These are phyloP conservation scores for Tolypocladium ovalisporum DNA, from an alignment of 2,329 filamentous ascomycete species.

Conservation along the genomic window DNA sequence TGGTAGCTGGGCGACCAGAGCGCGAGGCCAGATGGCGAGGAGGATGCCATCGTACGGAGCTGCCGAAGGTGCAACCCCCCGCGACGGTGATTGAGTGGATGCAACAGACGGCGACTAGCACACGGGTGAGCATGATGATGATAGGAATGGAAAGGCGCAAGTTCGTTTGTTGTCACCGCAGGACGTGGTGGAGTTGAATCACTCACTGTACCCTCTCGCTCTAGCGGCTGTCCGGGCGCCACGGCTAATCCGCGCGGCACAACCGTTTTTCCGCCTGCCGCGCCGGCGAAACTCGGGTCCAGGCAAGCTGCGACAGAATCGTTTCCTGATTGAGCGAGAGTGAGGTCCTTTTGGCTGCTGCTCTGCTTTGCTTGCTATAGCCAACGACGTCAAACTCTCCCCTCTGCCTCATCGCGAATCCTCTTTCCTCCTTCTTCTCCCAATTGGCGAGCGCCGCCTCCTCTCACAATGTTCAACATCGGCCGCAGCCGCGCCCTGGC, in stretches of 20 bases:
- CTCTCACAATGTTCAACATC: slow-evolving; percentile 70
- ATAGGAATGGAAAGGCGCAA: too few species aligned
- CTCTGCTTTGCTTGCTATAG: neutral
- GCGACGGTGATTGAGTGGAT: too few species aligned
- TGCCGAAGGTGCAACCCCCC: too few species aligned
- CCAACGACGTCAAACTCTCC: slow-evolving; percentile 3
- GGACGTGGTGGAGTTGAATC: too few species aligned
- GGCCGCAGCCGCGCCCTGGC: slow-evolving; percentile 72
- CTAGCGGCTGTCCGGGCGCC: neutral
- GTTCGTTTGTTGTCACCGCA: too few species aligned
- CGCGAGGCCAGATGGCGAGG: too few species aligned
- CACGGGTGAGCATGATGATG: too few species aligned
- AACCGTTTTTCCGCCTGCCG: slow-evolving; percentile 5
- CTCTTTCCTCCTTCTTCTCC: slow-evolving; percentile 6
- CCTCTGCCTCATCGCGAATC: slow-evolving; percentile 6
- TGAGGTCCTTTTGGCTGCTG: slow-evolving; percentile 1
- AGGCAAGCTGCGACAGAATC: slow-evolving; percentile 5
- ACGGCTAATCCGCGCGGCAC: neutral
- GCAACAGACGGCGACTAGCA: too few species aligned
- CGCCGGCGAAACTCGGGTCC: slow-evolving; percentile 11
- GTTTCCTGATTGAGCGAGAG: slow-evolving; percentile 10
- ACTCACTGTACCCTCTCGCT: too few species aligned
- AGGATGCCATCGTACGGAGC: too few species aligned
- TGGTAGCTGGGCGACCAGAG: too few species aligned
- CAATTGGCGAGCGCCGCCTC: slow-evolving; percentile 7